Evolutionary conservation across 2,329 filamentous ascomycete genomes (phyloP), one percentile per base, ranked within the genome.

Genomic region (Raffaelea ambrosiae): DNA sequence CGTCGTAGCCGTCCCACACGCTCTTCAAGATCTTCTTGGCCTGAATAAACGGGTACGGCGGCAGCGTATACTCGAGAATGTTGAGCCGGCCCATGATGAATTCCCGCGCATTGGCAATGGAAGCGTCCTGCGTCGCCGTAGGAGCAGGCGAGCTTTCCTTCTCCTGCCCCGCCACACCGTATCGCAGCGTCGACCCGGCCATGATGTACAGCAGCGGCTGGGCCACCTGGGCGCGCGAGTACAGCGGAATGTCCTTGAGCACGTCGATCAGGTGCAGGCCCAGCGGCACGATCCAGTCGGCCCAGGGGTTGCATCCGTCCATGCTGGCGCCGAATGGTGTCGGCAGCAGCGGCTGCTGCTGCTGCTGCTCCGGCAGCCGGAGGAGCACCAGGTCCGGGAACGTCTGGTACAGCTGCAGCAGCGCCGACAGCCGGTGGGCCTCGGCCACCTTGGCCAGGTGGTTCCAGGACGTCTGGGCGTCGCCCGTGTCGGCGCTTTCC

Each of bases 351-450:
- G n/a, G n/a, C n/a, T n/a, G n/a, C 36, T 9, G 19, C 26, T n/a
- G 36, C 41, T 35, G n/a, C 44, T 21, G 1, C n/a, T n/a, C n/a
- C n/a, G 36, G 36, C 36, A 39, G 36, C 4, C 47, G 47, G 9
- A 39, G 36, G 4, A 46, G 26, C 10, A 48, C 45, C 16, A 52
- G 43, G 18, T 52, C 48, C 10, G 51, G 48, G 26, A 52, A 52
- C 4, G 64, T 66, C 38, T 65, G 59, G 48, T 67, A 67, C 2
- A 67, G 60, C 26, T 66, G 64, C 2, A 67, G 53, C 14, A 67
- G 47, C 0, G 64, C 61, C 1, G 64, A 60, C 0, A 67, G 53
- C 2, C 60, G 58, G 38, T 66, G 66, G 0, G 64, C 64, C 29
- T 67, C 64, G 1, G 61, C 64, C 1, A 62, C 61, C 2, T 58